A percentile compares a stretch with the other conserved stretches of the same genome.
These are phyloP conservation scores for Fusarium hostae DNA, from an alignment of 2,329 filamentous ascomycete genomes.

Conservation along the genomic window DNA sequence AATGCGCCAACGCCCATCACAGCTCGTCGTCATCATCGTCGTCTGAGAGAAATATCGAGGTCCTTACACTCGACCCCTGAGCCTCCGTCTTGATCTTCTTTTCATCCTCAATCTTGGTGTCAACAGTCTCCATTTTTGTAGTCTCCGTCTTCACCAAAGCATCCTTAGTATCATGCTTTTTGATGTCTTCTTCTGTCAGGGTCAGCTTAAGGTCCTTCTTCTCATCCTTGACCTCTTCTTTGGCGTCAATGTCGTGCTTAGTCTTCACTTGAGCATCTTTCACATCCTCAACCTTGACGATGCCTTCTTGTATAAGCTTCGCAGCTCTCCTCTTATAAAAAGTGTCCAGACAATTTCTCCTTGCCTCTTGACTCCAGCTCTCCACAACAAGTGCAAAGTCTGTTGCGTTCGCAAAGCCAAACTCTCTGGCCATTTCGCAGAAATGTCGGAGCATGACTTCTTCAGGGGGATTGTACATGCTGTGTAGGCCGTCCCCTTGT, in stretches of 20 bases:
- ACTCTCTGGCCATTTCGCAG: conserved; percentile 85
- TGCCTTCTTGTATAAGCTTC: conserved; percentile 52
- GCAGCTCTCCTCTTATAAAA: conserved; percentile 80
- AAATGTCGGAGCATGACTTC: conserved; percentile 85
- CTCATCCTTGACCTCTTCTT: conserved; percentile 26
- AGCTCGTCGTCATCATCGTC: conserved; percentile 54
- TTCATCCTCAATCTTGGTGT: conserved; percentile 13
- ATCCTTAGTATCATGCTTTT: conserved; percentile 18
- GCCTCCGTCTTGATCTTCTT: conserved; percentile 36
- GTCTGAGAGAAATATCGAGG: conserved; percentile 53
- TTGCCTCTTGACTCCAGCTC: conserved; percentile 85
- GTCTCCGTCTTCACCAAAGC: background rate
- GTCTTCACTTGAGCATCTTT: conserved; percentile 33
- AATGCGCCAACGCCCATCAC: conserved; percentile 35
- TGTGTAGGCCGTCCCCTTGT: conserved; percentile 47
- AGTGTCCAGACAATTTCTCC: conserved; percentile 78
- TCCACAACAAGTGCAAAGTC: conserved; percentile 94
- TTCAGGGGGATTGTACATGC: conserved; percentile 75
- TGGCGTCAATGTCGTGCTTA: conserved; percentile 5
- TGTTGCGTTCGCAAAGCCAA: conserved; percentile 79
- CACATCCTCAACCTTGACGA: conserved; percentile 41
- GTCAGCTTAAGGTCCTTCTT: conserved; percentile 18
- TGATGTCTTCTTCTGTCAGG: conserved; percentile 22
- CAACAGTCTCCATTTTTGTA: conserved; percentile 7
- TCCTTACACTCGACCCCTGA: conserved; percentile 41